Evolutionary conservation across 352 stramenopile genomes (phyloP).

Genomic region (Phytophthora cactorum): DNA sequence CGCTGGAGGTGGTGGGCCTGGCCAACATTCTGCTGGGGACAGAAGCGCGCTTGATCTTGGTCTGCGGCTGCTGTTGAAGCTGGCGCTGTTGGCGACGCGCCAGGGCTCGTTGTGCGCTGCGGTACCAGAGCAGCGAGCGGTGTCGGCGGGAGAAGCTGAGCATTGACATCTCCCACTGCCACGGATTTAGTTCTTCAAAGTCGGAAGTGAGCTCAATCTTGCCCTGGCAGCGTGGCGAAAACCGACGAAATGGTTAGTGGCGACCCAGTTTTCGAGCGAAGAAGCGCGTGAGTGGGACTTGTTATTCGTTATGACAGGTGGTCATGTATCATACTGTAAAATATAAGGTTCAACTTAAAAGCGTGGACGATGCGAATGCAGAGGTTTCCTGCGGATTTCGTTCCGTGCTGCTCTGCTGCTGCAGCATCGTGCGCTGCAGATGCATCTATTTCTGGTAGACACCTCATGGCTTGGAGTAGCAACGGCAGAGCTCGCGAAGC

Average conservation of each 20-base stretch:
- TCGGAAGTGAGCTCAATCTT: slow-evolving; percentile 42
- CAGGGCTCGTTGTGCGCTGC: slow-evolving; percentile 44
- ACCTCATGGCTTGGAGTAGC: neutral
- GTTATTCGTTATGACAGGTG: slow-evolving; percentile 8
- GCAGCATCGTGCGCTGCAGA: too few relatives aligned
- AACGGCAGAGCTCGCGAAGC: neutral
- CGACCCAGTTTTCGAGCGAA: neutral
- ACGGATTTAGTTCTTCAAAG: slow-evolving; percentile 46
- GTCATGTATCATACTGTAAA: neutral
- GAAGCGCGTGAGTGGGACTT: slow-evolving; percentile 9
- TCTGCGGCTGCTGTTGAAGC: slow-evolving; percentile 13
- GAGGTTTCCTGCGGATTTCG: neutral
- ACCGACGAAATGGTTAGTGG: neutral
- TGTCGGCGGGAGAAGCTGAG: slow-evolving; percentile 59
- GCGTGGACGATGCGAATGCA: neutral
- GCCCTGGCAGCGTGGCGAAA: neutral
- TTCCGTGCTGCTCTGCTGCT: neutral
- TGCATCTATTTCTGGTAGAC: too few relatives aligned
- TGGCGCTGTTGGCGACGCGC: slow-evolving; percentile 42
- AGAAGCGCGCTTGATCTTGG: slow-evolving; percentile 12
- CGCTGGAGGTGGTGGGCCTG: slow-evolving; percentile 21
- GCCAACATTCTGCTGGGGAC: slow-evolving; percentile 13
- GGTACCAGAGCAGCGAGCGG: slow-evolving; percentile 55
- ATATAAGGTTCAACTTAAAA: neutral
- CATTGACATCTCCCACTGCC: slow-evolving; percentile 67